phyloP scores from a whole-genome alignment of 768 basidiomycete species.

The Boletus vermiculosoides region DNA sequence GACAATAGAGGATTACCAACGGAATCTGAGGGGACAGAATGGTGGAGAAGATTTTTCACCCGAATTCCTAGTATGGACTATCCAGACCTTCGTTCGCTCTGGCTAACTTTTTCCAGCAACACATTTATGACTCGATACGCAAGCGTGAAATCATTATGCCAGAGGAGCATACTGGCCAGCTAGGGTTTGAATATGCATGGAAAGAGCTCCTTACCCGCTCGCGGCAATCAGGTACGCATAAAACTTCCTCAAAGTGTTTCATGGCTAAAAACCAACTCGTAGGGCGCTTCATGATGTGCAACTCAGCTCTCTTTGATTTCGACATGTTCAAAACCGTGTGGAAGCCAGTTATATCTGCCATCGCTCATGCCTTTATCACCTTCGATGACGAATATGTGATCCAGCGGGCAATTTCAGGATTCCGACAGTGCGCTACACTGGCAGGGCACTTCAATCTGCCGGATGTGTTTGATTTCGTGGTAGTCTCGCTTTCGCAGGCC shows the following conservation, averaged over 20 bases:
- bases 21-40: slow-evolving; percentile 92
- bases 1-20: slow-evolving; percentile 91
- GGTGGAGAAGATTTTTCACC: slow-evolving; percentile 77
- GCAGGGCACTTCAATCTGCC: slow-evolving; percentile 87
- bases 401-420: slow-evolving; percentile 92
- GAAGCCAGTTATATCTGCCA: slow-evolving; percentile 90
- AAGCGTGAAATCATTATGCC: slow-evolving; percentile 96
- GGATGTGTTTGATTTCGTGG: slow-evolving; percentile 96
- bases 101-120: slow-evolving; percentile 51
- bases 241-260: slow-evolving; percentile 5
- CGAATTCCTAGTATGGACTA: slow-evolving; percentile 70
- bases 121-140: slow-evolving; percentile 91
- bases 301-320: slow-evolving; percentile 77
- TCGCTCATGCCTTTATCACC: slow-evolving; percentile 93
- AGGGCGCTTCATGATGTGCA: slow-evolving; percentile 60
- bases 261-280: slow-evolving; percentile 41
- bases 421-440: slow-evolving; percentile 92
- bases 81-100: not conserved
- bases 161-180: slow-evolving; percentile 93
- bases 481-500: slow-evolving; percentile 87
- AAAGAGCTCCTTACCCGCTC: slow-evolving; percentile 88
- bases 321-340: slow-evolving; percentile 95
- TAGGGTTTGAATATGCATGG: slow-evolving; percentile 99
- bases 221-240: slow-evolving; percentile 64
- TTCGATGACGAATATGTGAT: slow-evolving; percentile 97